Base-by-base conservation (phyloP, 768 basidiomycete genomes). In the Cubamyces lactineus region DNA sequence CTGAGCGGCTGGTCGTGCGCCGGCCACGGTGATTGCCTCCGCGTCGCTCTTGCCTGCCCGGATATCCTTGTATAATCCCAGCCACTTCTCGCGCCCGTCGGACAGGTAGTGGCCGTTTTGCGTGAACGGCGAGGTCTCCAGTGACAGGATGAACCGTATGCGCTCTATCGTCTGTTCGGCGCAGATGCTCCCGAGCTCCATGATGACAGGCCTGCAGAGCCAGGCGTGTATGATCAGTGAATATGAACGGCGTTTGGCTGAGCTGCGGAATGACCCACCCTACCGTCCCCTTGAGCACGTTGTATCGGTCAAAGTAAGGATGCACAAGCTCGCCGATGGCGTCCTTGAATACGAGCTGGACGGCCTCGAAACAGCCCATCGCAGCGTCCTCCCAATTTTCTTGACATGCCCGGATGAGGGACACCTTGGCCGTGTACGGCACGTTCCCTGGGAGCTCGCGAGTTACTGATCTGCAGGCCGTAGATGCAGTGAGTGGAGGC, bases 381-480 rank as follows among this genome's bases (percentile, higher is more conserved):
- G 70, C 63, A 0, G 73, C 69, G 0, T 9, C 23, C 11, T 55
- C 43, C 71, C 72, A 73, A 9, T 19, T 6, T 15, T 47, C 0
- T 21, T 71, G 62, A 15, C 68, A 51, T 3, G 46, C n/a, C 1
- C 23, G 15, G 19, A 75, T 71, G 43, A 65, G 67, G 12, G 65
- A 42, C 42, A 66, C 56, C 28, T 61, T 72, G 19, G 73, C 68
- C 9, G 67, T 48, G 40, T 84, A 90, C 0, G 87, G 87, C 57
- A 82, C 86, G 57, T 81, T 79, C 2, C 82, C 85, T 0, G 87
- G 88, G 0, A 90, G 79, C 67, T 91, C 88, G 4, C 88, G 83
- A 0, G 88, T 86, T 8, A 49, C 57, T 11, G 47, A 58, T 7
- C 47, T 58, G 24, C 16, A 11, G 6, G 34, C 34, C 34, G 34